Conservation (phyloP, 1,139 yeast species). For the Sugiyamaella neomexicana region DNA sequence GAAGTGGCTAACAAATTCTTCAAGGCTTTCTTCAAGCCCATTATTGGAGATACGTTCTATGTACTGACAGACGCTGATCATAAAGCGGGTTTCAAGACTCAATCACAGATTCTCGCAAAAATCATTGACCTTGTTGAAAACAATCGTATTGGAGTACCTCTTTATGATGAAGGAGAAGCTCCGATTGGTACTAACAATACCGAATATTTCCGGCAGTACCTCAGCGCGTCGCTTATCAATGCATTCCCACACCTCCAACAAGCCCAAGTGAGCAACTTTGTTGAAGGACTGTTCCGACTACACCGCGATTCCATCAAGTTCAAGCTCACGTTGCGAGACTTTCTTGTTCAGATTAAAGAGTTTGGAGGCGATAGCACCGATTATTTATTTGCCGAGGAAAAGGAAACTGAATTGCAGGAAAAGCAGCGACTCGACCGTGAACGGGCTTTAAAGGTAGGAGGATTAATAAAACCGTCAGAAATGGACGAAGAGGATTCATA, state of each 20-base stretch:
- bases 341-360: conserved; percentile 93
- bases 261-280: conserved; percentile 79
- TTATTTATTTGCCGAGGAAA: conserved; percentile 92
- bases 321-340: conserved; percentile 87
- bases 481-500: conserved; percentile 54
- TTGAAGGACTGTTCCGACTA: conserved; percentile 66
- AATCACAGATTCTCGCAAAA: conserved; percentile 80
- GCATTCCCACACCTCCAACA: conserved; percentile 90
- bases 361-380: conserved; percentile 93
- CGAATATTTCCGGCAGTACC: conserved; percentile 73
- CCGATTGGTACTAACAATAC: conserved; percentile 83
- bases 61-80: conserved; percentile 97
- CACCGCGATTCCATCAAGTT: conserved; percentile 76
- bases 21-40: conserved; percentile 83
- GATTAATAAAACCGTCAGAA: conserved; percentile 93
- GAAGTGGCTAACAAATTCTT: conserved; percentile 80
- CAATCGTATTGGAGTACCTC: conserved; percentile 69
- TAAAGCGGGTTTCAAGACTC: conserved; percentile 91
- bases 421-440: conserved; percentile 70
- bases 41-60: conserved; percentile 85
- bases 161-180: conserved; percentile 65
- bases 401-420: conserved; percentile 73
- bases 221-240: conserved; percentile 74
- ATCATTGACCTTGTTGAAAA: conserved; percentile 82
- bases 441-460: conserved; percentile 86